phyloP scores from a whole-genome alignment of 2,329 filamentous ascomycete species.

The Dothideomycetes sp. region DNA sequence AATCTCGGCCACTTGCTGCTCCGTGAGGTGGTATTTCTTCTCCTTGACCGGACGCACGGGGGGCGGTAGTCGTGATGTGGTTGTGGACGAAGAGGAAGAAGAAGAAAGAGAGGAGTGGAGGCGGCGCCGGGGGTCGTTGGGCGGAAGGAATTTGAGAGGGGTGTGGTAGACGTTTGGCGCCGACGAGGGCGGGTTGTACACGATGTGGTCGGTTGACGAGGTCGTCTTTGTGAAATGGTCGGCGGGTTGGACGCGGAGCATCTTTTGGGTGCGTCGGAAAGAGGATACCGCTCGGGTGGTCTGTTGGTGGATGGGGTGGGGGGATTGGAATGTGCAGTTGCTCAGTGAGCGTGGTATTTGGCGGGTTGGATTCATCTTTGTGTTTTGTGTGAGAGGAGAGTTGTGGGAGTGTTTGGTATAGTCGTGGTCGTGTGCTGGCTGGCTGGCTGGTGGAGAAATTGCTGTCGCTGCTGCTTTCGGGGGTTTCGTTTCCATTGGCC shows the following conservation, averaged over 20 bases:
- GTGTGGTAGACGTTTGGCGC: conserved; percentile 54
- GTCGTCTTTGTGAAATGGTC: conserved; percentile 28
- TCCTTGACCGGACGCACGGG: conserved; percentile 39
- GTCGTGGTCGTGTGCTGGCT: too few species aligned
- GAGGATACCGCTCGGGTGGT: conserved; percentile 33
- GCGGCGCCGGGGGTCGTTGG: conserved; percentile 41
- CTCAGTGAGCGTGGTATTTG: conserved; percentile 8
- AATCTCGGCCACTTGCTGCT: conserved; percentile 49
- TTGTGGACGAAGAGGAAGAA: conserved; percentile 10
- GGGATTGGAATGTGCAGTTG: conserved; percentile 2
- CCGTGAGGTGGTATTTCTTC: conserved; percentile 51
- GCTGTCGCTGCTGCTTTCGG: too few species aligned
- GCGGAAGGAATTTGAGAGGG: conserved; percentile 52
- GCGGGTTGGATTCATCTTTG: conserved; percentile 6
- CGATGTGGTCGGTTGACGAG: conserved; percentile 39
- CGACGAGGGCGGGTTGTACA: conserved; percentile 57
- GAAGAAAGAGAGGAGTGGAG: conserved; percentile 27
- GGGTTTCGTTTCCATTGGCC: too few species aligned
- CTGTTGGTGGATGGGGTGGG: conserved; percentile 8
- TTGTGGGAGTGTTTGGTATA: too few species aligned
- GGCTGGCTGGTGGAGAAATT: too few species aligned
- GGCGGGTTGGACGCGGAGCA: conserved; percentile 32
- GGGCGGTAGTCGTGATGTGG: conserved; percentile 22
- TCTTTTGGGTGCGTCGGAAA: conserved; percentile 34
- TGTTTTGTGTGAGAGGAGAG: too few species aligned